Percentiles rank a stretch among this genome's conserved stretches.
phyloP scores from a whole-genome alignment of 1,284 basidiomycete genomes.

The Hemileia vastatrix region DNA sequence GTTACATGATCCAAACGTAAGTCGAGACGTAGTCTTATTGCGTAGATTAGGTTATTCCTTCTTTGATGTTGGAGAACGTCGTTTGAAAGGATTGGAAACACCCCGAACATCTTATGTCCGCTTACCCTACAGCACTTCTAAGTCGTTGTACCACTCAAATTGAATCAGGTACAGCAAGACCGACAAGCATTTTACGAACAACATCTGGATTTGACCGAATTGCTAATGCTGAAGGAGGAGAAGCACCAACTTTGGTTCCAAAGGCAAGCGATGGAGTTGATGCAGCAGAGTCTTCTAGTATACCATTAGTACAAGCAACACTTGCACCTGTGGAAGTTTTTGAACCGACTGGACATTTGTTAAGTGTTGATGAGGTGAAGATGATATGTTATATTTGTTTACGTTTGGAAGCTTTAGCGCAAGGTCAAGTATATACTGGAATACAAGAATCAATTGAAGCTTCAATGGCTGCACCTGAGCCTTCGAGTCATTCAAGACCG shows the following conservation, averaged over 20 bases:
- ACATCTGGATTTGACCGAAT: neutral
- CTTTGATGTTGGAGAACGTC: slow-evolving; percentile 71
- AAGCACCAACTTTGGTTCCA: too few relatives aligned
- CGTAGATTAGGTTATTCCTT: slow-evolving; percentile 64
- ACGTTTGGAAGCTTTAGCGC: slow-evolving; percentile 71
- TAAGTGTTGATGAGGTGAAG: slow-evolving; percentile 62
- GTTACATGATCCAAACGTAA: slow-evolving; percentile 40
- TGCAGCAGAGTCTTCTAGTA: too few relatives aligned
- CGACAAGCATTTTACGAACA: too few relatives aligned
- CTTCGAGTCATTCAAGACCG: too few relatives aligned
- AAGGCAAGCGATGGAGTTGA: too few relatives aligned
- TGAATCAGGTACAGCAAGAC: too few relatives aligned
- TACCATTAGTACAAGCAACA: too few relatives aligned
- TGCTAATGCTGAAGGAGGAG: slow-evolving; percentile 9
- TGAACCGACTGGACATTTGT: slow-evolving; percentile 52
- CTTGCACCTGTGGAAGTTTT: too few relatives aligned
- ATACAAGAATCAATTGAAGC: slow-evolving; percentile 51
- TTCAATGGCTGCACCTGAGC: slow-evolving; percentile 41
- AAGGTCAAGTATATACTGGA: slow-evolving; percentile 55
- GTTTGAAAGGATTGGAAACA: slow-evolving; percentile 87
- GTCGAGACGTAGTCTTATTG: slow-evolving; percentile 49
- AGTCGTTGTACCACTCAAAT: too few relatives aligned
- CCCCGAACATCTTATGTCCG: slow-evolving; percentile 69
- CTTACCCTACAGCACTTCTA: slow-evolving; percentile 68
- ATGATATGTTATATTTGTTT: slow-evolving; percentile 66